Evolutionary conservation across 2,329 filamentous ascomycete species (phyloP), one percentile per base, ranked within the genome.

Genomic region (Colletotrichum echinochloae): DNA sequence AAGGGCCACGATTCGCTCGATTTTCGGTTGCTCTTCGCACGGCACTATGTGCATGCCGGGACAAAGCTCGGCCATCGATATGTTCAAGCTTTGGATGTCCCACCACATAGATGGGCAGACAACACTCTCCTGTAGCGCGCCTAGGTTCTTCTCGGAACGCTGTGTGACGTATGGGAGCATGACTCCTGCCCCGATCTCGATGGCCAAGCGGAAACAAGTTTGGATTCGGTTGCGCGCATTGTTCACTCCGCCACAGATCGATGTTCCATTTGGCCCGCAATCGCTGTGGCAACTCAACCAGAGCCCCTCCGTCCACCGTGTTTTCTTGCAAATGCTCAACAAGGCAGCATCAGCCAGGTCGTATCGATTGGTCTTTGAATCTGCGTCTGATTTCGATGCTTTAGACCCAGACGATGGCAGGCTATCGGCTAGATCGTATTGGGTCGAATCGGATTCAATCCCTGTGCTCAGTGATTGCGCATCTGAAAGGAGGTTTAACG

Each of bases 331-430:
- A 20, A 35, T 33, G 14, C 41, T 44, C 35, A 61, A 28, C n/a
- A 61, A 61, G 8, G 44, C 59, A 39, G 48, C 14, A 20, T 61
- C 59, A 8, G 59, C 44, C 11, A 16, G 12, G 16, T 51, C 30
- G 30, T 84, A 80, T 49, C 23, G n/a, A 5, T 26, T 12, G 8
- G 44, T 48, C 14, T 48, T 3, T 16, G 14, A 16, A 39, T 16
- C 5, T n/a, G 30, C 30, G 4, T 33, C 30, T 33, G 30, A 33
- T 33, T 33, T 33, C 30, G 30, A 33, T 33, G 30, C 30, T 33
- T 33, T 8, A 33, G 30, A 33, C 30, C 30, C 30, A 33, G 30
- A 33, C 30, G 30, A 33, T 33, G 30, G 30, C 30, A 33, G 30
- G 30, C 30, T 33, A 5, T 33, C 30, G 8, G 30, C 30, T 8